A percentile compares a stretch with the other conserved stretches of the same genome.
These are phyloP conservation scores for Phtheirospermum japonicum DNA, from an alignment of 257 asterid genomes.

Conservation along the genomic window DNA sequence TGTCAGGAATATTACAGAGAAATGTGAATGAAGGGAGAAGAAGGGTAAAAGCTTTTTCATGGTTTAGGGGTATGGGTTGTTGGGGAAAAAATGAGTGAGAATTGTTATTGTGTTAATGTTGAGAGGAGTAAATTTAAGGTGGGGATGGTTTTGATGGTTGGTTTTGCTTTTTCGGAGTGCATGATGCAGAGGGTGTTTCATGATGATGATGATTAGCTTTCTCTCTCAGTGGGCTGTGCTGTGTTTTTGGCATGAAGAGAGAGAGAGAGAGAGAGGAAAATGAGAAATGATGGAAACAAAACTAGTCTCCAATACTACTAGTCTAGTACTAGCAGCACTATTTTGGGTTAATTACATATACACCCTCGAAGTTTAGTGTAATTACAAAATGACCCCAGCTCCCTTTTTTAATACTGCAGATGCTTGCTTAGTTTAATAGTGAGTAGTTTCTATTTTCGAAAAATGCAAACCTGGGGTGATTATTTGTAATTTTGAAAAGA, in stretches of 20 bases:
- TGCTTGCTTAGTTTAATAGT: no score
- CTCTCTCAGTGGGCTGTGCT: conserved; percentile 49
- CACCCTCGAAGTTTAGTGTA: not conserved
- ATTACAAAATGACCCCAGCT: no score
- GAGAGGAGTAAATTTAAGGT: conserved; percentile 58
- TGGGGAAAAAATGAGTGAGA: conserved; percentile 26
- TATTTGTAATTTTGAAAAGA: no score
- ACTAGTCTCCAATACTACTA: not conserved
- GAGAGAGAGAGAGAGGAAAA: conserved; percentile 8
- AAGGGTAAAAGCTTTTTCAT: conserved; percentile 37
- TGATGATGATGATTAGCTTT: conserved; percentile 69
- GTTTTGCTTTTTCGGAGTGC: conserved; percentile 76
- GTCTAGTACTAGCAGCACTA: not conserved
- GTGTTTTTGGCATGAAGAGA: conserved; percentile 42
- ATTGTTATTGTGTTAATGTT: conserved; percentile 12
- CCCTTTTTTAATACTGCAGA: no score
- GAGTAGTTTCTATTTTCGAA: not conserved
- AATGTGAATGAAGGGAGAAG: conserved; percentile 12
- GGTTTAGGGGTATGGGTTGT: conserved; percentile 33
- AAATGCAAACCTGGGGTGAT: not conserved
- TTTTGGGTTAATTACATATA: not conserved
- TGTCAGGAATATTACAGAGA: conserved; percentile 26
- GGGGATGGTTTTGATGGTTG: conserved; percentile 49
- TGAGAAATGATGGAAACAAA: not conserved
- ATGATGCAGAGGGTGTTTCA: conserved; percentile 43